Conservation (phyloP, 2,329 filamentous ascomycete species). For the Botrytis cinerea region DNA sequence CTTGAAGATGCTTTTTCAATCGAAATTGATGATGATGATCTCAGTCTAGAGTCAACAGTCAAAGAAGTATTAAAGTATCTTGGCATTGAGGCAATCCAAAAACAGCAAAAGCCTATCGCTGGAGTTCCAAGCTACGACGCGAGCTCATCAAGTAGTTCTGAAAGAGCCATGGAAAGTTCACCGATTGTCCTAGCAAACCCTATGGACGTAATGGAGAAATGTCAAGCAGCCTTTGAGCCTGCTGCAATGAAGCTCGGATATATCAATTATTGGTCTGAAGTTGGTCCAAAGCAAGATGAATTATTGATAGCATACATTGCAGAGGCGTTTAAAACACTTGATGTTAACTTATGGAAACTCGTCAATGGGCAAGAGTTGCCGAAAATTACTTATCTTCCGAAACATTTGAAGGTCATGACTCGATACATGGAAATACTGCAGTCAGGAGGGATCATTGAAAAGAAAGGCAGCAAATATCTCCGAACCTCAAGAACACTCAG, state of each 20-base stretch:
- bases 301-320: conserved; percentile 35
- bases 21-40: not conserved
- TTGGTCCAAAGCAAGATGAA: conserved; percentile 9
- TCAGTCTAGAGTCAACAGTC: conserved; percentile 9
- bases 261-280: conserved; percentile 10
- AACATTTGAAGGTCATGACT: conserved; percentile 37
- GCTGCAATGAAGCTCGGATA: conserved; percentile 3
- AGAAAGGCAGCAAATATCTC: not conserved
- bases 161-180: not conserved
- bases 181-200: not conserved
- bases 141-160: too few species aligned
- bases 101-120: not conserved
- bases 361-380: conserved; percentile 31
- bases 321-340: conserved; percentile 39
- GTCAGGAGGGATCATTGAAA: conserved; percentile 28
- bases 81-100: not conserved
- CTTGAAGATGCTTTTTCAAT: not conserved
- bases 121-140: not conserved
- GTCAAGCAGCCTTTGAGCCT: conserved; percentile 2
- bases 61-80: conserved; percentile 2
- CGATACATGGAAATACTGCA: conserved; percentile 39
- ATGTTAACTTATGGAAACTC: conserved; percentile 34
- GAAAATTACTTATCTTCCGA: conserved; percentile 28
- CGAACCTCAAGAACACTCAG: conserved; percentile 24
- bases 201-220: not conserved